Percentiles rank a stretch among this genome's conserved stretches.
Evolutionary conservation across 2,329 filamentous ascomycete species (phyloP).

Genomic region (Simplicillium aogashimaense): DNA sequence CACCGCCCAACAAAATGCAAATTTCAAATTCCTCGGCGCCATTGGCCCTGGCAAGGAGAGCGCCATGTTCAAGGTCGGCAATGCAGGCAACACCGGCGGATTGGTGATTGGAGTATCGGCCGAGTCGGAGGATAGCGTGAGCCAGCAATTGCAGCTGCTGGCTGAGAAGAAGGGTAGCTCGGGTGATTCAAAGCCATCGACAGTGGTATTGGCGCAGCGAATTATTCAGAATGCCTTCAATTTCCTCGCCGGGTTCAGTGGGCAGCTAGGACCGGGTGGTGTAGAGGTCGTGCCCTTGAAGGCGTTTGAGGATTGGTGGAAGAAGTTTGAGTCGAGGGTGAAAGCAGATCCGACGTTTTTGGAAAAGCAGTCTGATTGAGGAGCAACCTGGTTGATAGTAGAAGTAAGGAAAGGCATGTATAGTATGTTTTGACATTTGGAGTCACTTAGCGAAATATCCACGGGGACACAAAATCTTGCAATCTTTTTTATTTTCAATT

Average conservation of each 20-base stretch:
- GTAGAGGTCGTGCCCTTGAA: constrained; percentile 87
- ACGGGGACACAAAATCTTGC: too few species aligned
- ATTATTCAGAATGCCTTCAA: constrained; percentile 98
- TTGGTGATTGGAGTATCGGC: constrained; percentile 74
- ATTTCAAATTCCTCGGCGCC: constrained; percentile 79
- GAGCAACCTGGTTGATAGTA: too few species aligned
- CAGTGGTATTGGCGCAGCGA: constrained; percentile 73
- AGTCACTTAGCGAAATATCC: too few species aligned
- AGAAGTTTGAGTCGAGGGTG: constrained; percentile 83
- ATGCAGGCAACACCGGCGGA: constrained; percentile 24
- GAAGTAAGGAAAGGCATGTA: too few species aligned
- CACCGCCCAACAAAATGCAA: constrained; percentile 24
- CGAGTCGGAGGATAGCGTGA: constrained; percentile 66
- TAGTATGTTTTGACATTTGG: too few species aligned
- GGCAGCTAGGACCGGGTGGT: constrained; percentile 47
- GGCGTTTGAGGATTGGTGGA: constrained; percentile 97
- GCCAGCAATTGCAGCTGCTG: constrained; percentile 55
- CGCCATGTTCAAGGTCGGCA: constrained; percentile 73
- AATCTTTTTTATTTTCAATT: too few species aligned
- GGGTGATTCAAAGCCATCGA: constrained; percentile 38
- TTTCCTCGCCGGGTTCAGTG: constrained; percentile 81
- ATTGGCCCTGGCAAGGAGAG: constrained; percentile 86
- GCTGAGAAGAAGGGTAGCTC: constrained; percentile 18
- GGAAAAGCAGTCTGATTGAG: constrained; percentile 44
- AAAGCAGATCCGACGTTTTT: constrained; percentile 82